phyloP scores from a whole-genome alignment of 139 green algal genomes.

The Auxenochlorella protothecoides region DNA sequence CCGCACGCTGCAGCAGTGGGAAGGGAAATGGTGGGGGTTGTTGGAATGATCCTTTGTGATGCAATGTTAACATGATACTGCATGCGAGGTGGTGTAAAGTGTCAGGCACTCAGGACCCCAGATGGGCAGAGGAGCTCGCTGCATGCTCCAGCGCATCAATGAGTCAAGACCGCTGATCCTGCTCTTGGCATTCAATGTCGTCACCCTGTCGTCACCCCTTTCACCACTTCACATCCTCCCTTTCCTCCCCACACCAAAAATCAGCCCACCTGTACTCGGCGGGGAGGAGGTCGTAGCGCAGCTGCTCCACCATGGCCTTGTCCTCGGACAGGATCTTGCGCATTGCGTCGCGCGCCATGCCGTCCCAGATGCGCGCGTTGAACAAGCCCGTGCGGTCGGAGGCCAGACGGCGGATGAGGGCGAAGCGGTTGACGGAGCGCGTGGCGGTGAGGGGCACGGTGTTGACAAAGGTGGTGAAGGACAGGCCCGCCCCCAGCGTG shows the following conservation, averaged over 20 bases:
- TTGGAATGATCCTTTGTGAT: too few species aligned
- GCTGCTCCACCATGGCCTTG: slow-evolving; percentile 71
- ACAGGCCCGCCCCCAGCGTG: slow-evolving; percentile 43
- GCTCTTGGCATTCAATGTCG: too few species aligned
- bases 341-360: slow-evolving; percentile 55
- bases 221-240: too few species aligned
- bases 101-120: too few species aligned
- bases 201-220: too few species aligned
- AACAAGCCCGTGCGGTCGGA: slow-evolving; percentile 30
- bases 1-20: slow-evolving; percentile 14
- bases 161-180: too few species aligned
- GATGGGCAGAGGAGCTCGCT: too few species aligned
- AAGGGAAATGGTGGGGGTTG: too few species aligned
- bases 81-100: too few species aligned
- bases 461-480: slow-evolving; percentile 72
- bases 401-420: slow-evolving; percentile 48
- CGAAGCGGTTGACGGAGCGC: slow-evolving; percentile 63
- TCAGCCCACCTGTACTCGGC: slow-evolving; percentile 23
- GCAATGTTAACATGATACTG: too few species aligned
- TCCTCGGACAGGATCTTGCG: slow-evolving; percentile 70
- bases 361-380: slow-evolving; percentile 43
- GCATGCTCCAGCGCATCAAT: too few species aligned
- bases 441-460: slow-evolving; percentile 61
- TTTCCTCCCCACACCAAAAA: too few species aligned
- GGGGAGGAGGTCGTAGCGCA: slow-evolving; percentile 47